Percentiles rank a stretch among this genome's conserved stretches.
phyloP scores from a whole-genome alignment of 345 rosid species.

The Aquilaria sinensis region DNA sequence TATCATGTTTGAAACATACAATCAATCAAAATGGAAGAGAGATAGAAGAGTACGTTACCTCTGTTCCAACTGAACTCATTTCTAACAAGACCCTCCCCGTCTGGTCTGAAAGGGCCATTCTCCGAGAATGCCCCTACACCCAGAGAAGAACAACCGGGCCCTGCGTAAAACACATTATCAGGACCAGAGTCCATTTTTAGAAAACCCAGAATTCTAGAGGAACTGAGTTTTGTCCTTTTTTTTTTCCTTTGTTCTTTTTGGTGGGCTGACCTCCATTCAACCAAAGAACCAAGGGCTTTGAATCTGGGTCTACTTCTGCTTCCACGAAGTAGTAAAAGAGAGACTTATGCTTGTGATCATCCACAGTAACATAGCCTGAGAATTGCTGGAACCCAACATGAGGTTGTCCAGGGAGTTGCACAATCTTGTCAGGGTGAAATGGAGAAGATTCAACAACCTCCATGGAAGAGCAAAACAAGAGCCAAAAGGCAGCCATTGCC shows the following conservation, averaged over 20 bases:
- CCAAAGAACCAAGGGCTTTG: slow-evolving; percentile 78
- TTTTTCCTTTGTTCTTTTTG: not conserved
- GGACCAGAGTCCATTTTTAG: slow-evolving; percentile 1
- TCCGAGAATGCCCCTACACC: slow-evolving; percentile 79
- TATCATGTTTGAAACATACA: not conserved
- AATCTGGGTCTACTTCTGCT: slow-evolving; percentile 53
- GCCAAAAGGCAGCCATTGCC: slow-evolving; percentile 25
- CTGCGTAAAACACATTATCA: slow-evolving; percentile 21
- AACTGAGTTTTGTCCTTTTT: not conserved
- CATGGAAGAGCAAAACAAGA: slow-evolving; percentile 20
- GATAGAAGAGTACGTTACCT: slow-evolving; percentile 23
- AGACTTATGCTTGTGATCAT: slow-evolving; percentile 41
- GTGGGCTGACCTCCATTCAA: slow-evolving; percentile 54
- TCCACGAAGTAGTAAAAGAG: slow-evolving; percentile 75
- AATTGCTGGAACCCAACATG: slow-evolving; percentile 45
- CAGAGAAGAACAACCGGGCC: slow-evolving; percentile 76
- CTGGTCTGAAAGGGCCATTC: slow-evolving; percentile 74
- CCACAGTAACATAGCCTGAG: slow-evolving; percentile 62
- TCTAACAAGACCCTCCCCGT: slow-evolving; percentile 42
- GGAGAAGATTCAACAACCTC: slow-evolving; percentile 25
- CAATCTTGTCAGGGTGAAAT: slow-evolving; percentile 29
- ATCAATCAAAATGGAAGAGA: not conserved
- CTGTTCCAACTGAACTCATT: slow-evolving; percentile 64
- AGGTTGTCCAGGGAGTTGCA: slow-evolving; percentile 58
- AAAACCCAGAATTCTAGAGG: not conserved